Conservation (phyloP, 257 asterid species). For the Solanum chaucha region DNA sequence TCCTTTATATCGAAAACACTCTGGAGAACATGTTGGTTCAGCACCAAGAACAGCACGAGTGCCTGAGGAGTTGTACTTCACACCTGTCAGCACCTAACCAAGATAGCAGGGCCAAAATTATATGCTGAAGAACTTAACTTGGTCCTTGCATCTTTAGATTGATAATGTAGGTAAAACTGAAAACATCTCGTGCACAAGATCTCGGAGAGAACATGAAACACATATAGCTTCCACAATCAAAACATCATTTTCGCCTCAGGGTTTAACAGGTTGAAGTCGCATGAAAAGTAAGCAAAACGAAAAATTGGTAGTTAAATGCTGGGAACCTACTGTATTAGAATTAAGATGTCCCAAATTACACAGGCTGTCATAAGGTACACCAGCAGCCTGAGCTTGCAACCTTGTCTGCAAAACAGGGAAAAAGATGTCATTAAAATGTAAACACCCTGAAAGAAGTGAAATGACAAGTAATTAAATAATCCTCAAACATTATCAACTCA, state of each 20-base stretch:
- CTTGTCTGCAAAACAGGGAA: slow-evolving; percentile 44
- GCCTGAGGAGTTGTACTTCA: slow-evolving; percentile 24
- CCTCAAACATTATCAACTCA: background rate
- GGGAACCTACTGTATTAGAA: slow-evolving; percentile 16
- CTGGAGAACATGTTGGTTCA: slow-evolving; percentile 36
- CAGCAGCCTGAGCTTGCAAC: slow-evolving; percentile 92
- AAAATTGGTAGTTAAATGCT: background rate
- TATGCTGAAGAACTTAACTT: background rate
- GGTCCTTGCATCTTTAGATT: background rate
- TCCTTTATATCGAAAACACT: slow-evolving; percentile 57
- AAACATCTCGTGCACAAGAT: background rate
- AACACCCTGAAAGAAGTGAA: background rate
- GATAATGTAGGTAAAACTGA: background rate
- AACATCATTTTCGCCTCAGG: background rate
- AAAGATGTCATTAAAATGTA: background rate
- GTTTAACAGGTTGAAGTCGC: background rate
- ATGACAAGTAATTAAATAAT: background rate
- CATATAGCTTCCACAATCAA: background rate
- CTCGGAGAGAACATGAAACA: background rate
- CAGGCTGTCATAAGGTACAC: slow-evolving; percentile 40
- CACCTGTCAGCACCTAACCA: slow-evolving; percentile 42
- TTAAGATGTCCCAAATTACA: slow-evolving; percentile 13
- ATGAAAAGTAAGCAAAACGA: background rate
- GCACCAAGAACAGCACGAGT: slow-evolving; percentile 21
- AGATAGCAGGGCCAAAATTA: slow-evolving; percentile 6